Evolutionary conservation across 2,329 filamentous ascomycete species (phyloP).

Genomic region (Pseudogymnoascus sp.): DNA sequence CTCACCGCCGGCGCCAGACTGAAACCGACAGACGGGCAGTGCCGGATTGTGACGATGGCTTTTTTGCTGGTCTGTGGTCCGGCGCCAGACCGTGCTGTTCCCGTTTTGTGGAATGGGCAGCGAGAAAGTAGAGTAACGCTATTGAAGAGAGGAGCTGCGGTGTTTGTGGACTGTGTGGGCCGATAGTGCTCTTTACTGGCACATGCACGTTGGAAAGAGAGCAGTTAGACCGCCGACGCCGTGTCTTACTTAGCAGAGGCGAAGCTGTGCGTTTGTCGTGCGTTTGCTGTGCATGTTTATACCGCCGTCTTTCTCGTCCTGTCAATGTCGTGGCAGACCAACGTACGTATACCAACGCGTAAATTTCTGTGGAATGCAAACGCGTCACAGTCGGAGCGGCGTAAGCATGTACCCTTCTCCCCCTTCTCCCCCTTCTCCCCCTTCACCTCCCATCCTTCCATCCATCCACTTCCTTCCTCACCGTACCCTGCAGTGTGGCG

Average conservation of each 20-base stretch:
- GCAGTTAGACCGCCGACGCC: background rate
- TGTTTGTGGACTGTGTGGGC: background rate
- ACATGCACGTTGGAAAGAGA: background rate
- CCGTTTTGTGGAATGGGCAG: background rate
- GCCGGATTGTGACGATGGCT: constrained; percentile 2
- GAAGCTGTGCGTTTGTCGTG: background rate
- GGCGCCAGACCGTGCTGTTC: constrained; percentile 4
- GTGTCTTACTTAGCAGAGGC: background rate
- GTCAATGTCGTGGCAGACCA: too few species aligned
- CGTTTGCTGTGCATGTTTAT: background rate
- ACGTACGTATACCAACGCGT: background rate
- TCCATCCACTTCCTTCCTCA: background rate
- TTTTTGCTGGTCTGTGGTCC: background rate
- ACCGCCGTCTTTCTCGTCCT: too few species aligned
- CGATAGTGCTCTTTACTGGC: background rate
- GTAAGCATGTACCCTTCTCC: background rate
- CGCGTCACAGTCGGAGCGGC: background rate
- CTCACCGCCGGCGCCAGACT: background rate
- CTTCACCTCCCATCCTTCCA: too few species aligned
- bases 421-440: background rate
- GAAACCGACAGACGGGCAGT: background rate
- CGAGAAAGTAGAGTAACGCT: background rate
- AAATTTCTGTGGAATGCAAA: background rate
- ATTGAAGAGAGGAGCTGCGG: background rate
- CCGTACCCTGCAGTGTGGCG: too few species aligned